phyloP scores from a whole-genome alignment of 305 asterid species.

The Plantago coronopus region DNA sequence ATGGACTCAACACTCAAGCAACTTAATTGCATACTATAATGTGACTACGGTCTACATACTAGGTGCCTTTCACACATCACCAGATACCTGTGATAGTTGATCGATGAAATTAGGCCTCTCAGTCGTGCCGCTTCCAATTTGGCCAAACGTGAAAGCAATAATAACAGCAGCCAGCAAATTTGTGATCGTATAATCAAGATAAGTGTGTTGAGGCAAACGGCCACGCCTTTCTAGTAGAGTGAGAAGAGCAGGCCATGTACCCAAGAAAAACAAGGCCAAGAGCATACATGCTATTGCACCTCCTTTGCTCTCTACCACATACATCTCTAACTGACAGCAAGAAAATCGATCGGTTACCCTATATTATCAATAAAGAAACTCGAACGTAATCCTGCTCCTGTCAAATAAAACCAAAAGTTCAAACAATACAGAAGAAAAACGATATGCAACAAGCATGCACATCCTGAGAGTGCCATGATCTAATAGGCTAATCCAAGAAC shows the following conservation, averaged over 20 bases:
- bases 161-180: conserved; percentile 77
- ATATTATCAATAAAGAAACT: conserved; percentile 22
- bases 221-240: conserved; percentile 59
- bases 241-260: conserved; percentile 60
- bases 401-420: no score
- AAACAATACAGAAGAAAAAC: no score
- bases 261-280: conserved; percentile 41
- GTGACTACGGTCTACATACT: no score
- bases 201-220: conserved; percentile 71
- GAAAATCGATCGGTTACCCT: conserved; percentile 20
- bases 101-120: conserved; percentile 56
- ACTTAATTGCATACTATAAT: no score
- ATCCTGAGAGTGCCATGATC: no score
- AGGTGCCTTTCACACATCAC: no score
- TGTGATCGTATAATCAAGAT: conserved; percentile 79
- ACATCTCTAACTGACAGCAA: conserved; percentile 46
- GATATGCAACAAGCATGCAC: no score
- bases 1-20: no score
- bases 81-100: conserved; percentile 63
- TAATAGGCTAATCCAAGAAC: no score
- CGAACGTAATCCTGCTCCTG: conserved; percentile 9
- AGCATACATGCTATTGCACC: conserved; percentile 63
- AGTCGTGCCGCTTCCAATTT: conserved; percentile 47
- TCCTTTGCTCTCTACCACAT: conserved; percentile 64
- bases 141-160: conserved; percentile 82